Conservation (phyloP, 2,329 filamentous ascomycete species). For the Fusarium sp. region DNA sequence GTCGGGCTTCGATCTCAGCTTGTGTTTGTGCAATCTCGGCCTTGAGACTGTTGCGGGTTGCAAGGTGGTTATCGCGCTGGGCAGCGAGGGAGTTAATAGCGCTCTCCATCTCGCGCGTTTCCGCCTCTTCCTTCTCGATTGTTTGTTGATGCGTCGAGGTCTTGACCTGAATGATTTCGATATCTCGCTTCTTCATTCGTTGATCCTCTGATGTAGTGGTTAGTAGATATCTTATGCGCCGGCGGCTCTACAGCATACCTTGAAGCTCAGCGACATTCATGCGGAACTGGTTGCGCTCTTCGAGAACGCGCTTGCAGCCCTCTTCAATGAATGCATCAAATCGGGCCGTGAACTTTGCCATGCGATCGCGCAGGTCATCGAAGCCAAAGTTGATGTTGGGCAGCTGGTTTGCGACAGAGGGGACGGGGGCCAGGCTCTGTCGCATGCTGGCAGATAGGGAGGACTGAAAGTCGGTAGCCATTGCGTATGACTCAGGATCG, state of each 20-base stretch:
- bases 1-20: conserved; percentile 72
- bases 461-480: conserved; percentile 72
- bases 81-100: conserved; percentile 66
- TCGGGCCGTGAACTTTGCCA: conserved; percentile 88
- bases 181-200: conserved; percentile 86
- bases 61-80: conserved; percentile 69
- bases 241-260: conserved; percentile 63
- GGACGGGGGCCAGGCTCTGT: conserved; percentile 65
- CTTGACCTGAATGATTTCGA: conserved; percentile 82
- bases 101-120: conserved; percentile 77
- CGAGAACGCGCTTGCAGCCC: conserved; percentile 86
- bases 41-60: conserved; percentile 65
- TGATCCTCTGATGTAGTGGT: conserved; percentile 76
- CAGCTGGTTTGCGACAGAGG: conserved; percentile 79
- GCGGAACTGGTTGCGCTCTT: conserved; percentile 93
- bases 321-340: conserved; percentile 96
- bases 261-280: conserved; percentile 90
- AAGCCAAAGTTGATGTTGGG: conserved; percentile 96
- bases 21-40: conserved; percentile 74
- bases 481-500: conserved; percentile 41
- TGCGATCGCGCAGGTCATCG: conserved; percentile 92
- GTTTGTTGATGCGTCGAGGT: conserved; percentile 76
- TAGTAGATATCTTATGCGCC: not conserved
- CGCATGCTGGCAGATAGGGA: conserved; percentile 73
- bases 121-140: conserved; percentile 78